Evolutionary conservation across 2,329 filamentous ascomycete species (phyloP).

Genomic region (Cordyceps cateniannulata): DNA sequence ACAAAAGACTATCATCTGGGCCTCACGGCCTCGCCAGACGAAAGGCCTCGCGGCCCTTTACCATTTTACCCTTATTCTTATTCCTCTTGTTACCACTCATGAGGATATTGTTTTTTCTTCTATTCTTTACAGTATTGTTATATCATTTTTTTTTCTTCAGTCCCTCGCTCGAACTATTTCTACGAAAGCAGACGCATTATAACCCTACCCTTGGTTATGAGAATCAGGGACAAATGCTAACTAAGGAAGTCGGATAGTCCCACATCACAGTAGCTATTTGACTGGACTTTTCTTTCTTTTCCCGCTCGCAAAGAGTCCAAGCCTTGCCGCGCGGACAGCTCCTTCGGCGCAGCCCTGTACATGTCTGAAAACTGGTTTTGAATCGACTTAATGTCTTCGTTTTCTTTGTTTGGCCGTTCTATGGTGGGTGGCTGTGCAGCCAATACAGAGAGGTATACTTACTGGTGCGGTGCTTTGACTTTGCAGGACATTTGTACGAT

Average conservation of each 20-base stretch:
- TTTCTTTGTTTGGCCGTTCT: not conserved
- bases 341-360: not conserved
- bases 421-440: not conserved
- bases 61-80: not conserved
- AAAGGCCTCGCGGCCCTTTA: conserved; percentile 23
- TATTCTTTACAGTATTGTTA: no score
- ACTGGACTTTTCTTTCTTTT: not conserved
- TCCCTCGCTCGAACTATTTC: no score
- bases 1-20: conserved; percentile 11
- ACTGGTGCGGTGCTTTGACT: not conserved
- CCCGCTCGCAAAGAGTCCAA: not conserved
- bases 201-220: no score
- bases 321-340: not conserved
- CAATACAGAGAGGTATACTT: not conserved
- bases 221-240: no score
- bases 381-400: not conserved
- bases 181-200: no score
- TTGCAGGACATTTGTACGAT: not conserved
- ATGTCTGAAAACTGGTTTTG: not conserved
- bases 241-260: not conserved
- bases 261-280: not conserved
- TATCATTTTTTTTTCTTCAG: no score
- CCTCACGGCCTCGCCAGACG: conserved; percentile 26
- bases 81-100: not conserved
- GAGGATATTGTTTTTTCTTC: no score